Evolutionary conservation across 768 basidiomycete species (phyloP), one percentile per base, ranked within the genome.

Genomic region (Trametes sanguinea): DNA sequence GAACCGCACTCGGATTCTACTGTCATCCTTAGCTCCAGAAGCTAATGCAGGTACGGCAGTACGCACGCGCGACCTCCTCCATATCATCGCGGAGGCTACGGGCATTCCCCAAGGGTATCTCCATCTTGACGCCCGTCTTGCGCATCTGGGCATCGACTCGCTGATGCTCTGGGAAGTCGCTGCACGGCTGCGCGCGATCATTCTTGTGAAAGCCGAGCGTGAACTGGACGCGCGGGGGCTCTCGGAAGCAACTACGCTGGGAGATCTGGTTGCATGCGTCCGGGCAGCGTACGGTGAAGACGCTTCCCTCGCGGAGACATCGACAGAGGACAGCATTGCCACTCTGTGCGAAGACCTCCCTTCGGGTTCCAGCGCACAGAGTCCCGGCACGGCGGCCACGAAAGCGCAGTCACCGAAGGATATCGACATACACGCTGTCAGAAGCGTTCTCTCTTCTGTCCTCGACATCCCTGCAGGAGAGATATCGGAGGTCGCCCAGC

Each of bases 401-500:
- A n/a, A 6, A 9, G 6, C 4, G n/a, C 22, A 22, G 51, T 14
- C 42, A 6, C 6, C 27, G 11, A 30, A 22, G 22, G 13, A 11
- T 29, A 9, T 57, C 22, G 56, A 50, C 39, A 6, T 50, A 8
- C 11, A 30, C 46, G 65, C 2, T 3, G 60, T 63, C 57, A 67
- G 58, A 63, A 64, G 74, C 29, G 71, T 84, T 4, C 78, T 87
- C 9, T 78, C 83, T 0, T 67, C 72, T 2, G 78, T 83, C n/a
- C 76, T 88, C 1, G 74, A 75, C n/a, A 55, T 72, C 0, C 68
- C 73, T 10, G 55, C 68, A 17, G 65, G 71, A 3, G 75, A 76
- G 16, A 74, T 89, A 29, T 59, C 69, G 1, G 83, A 83, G 32
- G 79, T 81, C 16, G 68, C 72, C 0, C 78, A 83, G 22, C 74